phyloP scores from a whole-genome alignment of 2,329 filamentous ascomycete species.

The Xylaria sp. region DNA sequence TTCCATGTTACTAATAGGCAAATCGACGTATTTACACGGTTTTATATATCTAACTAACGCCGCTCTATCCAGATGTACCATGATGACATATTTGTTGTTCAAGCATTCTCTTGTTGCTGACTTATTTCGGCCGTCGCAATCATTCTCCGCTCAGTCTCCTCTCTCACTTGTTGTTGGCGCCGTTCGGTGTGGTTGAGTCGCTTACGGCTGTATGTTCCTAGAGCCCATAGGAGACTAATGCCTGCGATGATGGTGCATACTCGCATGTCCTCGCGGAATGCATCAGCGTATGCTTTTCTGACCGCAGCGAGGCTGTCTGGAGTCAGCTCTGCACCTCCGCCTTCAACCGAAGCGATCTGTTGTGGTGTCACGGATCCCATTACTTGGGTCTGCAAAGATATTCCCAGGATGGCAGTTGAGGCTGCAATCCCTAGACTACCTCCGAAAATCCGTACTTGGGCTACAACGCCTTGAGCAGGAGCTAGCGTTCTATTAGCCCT shows the following conservation, averaged over 20 bases:
- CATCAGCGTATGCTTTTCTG: slow-evolving; percentile 54
- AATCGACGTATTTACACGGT: not conserved
- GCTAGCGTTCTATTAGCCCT: slow-evolving; percentile 49
- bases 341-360: slow-evolving; percentile 43
- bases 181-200: slow-evolving; percentile 46
- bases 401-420: slow-evolving; percentile 59
- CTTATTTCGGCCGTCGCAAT: slow-evolving; percentile 1
- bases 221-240: slow-evolving; percentile 52
- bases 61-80: not conserved
- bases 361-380: slow-evolving; percentile 44
- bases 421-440: slow-evolving; percentile 65
- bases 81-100: not conserved
- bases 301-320: slow-evolving; percentile 48
- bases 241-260: slow-evolving; percentile 56
- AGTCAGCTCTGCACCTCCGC: slow-evolving; percentile 39
- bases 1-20: not conserved
- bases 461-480: slow-evolving; percentile 62
- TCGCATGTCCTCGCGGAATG: slow-evolving; percentile 60
- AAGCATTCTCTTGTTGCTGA: not conserved
- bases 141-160: slow-evolving; percentile 44
- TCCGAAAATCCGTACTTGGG: slow-evolving; percentile 62
- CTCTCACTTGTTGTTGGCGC: slow-evolving; percentile 39
- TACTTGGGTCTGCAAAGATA: slow-evolving; percentile 47
- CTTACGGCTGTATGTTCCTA: slow-evolving; percentile 53
- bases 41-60: not conserved